Conservation (phyloP, 768 basidiomycete genomes). For the Auriscalpium microsporum region DNA sequence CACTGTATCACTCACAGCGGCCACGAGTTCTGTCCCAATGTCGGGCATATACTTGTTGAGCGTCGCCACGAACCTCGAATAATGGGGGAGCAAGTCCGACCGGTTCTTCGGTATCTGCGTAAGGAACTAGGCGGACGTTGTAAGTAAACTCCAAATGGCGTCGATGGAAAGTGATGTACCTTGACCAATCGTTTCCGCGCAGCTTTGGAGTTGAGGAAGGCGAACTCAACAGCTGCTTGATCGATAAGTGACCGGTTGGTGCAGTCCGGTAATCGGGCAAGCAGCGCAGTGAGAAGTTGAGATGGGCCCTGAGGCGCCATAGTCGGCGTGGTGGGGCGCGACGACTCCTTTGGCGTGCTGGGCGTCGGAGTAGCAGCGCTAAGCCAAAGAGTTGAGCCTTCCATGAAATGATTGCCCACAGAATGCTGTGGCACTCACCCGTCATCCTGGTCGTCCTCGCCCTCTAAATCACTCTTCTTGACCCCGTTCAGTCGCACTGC, state of each 20-base stretch:
- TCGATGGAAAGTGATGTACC: constrained; percentile 32
- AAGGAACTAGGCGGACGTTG: constrained; percentile 48
- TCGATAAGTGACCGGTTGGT: constrained; percentile 86
- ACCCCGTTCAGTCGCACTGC: constrained; percentile 3
- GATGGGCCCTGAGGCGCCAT: constrained; percentile 85
- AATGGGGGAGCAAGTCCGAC: constrained; percentile 87
- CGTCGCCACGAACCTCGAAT: constrained; percentile 82
- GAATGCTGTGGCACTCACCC: constrained; percentile 25
- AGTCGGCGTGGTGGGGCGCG: constrained; percentile 50
- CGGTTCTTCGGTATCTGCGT: constrained; percentile 79
- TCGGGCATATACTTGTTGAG: constrained; percentile 92
- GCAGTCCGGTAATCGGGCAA: constrained; percentile 89
- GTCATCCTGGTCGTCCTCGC: constrained; percentile 32
- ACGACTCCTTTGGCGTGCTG: constrained; percentile 50
- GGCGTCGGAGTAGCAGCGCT: constrained; percentile 55
- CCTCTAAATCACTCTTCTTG: constrained; percentile 15
- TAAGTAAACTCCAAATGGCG: not conserved
- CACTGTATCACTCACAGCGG: constrained; percentile 46
- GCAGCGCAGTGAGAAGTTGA: constrained; percentile 82
- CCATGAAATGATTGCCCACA: not conserved
- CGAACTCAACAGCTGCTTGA: constrained; percentile 92
- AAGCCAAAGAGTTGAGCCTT: not conserved
- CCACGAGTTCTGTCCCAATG: constrained; percentile 73
- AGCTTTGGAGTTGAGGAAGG: constrained; percentile 93
- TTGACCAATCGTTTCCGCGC: constrained; percentile 85